phyloP scores from a whole-genome alignment of 306 rosid species.

The Vachellia pachyceras region DNA sequence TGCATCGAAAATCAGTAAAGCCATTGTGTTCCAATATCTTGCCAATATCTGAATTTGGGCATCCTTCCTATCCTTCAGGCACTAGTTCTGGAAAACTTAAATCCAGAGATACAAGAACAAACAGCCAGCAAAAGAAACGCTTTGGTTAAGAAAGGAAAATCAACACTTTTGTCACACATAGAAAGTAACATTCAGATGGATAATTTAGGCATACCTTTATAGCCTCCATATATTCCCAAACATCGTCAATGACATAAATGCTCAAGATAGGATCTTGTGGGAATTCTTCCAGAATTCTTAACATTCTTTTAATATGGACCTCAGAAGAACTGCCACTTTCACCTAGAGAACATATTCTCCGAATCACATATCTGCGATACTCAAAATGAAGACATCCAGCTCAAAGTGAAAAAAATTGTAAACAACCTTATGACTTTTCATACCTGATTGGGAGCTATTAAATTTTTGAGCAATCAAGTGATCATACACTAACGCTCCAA shows the following conservation, averaged over 20 bases:
- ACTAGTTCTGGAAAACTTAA: conserved; percentile 28
- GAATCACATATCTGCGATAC: conserved; percentile 32
- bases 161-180: conserved; percentile 13
- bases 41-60: conserved; percentile 6
- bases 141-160: conserved; percentile 21
- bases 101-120: conserved; percentile 11
- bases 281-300: conserved; percentile 92
- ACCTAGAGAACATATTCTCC: conserved; percentile 54
- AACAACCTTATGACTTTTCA: conserved; percentile 55
- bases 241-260: conserved; percentile 91
- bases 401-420: conserved; percentile 18
- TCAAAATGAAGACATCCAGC: conserved; percentile 40
- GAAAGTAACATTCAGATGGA: conserved; percentile 13
- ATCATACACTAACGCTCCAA: conserved; percentile 93
- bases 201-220: conserved; percentile 68
- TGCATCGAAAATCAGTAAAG: conserved; percentile 10
- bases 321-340: conserved; percentile 74
- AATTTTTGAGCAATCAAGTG: conserved; percentile 93
- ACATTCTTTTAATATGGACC: conserved; percentile 86
- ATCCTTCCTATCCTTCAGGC: conserved; percentile 16
- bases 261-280: conserved; percentile 89
- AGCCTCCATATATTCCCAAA: conserved; percentile 97
- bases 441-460: conserved; percentile 70
- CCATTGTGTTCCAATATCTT: not conserved
- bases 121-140: conserved; percentile 25